Base-by-base conservation (phyloP, 2,329 filamentous ascomycete genomes). In the Phaeoacremonium minimum region DNA sequence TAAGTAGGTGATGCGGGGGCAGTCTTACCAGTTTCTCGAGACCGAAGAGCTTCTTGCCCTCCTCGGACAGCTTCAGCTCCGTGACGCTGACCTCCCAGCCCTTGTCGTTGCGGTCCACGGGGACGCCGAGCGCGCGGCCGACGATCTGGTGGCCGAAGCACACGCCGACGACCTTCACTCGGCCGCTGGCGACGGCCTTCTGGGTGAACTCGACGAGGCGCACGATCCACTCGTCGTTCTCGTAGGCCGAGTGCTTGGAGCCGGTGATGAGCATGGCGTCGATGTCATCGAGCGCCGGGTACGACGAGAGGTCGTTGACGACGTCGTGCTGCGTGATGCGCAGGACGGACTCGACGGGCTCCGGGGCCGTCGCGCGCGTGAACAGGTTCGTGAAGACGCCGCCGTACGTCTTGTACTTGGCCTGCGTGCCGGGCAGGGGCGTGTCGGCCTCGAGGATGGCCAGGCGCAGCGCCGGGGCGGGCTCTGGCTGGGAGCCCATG, bases 81-180 rank as follows among this genome's bases (percentile, higher is more conserved):
- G 76, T 76, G 4, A 93, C 87, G 33, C 83, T 80, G n/a, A 86
- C 66, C 63, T 95, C 89, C 89, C 88, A 95, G 3, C 87, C 87
- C 15, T 65, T 58, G 16, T 79, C 71, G 55, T 77, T 86, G 36
- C 79, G 66, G 22, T 71, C 80, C 3, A 94, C 84, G 48, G 76
- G 73, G 15, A 65, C 73, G 4, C 80, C 85, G 47, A 90, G 55
- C 2, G 87, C 85, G 35, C 87, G 72, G 2, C 76, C 87, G 30
- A 93, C 65, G 50, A 95, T 89, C 65, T 95, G 87, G 57, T 94
- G 88, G 5, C 88, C 88, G 57, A 91, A 95, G 61, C 88, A 95
- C 13, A 93, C 73, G 9, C 87, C 88, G 13, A 95, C 70, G n/a
- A 90, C 61, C 22, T 79, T 75, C 7, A 93, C 75, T 1, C 78